These are phyloP conservation scores for Elymus sibiricus DNA, from an alignment of 176 grass and related monocot genomes.

Conservation along the genomic window DNA sequence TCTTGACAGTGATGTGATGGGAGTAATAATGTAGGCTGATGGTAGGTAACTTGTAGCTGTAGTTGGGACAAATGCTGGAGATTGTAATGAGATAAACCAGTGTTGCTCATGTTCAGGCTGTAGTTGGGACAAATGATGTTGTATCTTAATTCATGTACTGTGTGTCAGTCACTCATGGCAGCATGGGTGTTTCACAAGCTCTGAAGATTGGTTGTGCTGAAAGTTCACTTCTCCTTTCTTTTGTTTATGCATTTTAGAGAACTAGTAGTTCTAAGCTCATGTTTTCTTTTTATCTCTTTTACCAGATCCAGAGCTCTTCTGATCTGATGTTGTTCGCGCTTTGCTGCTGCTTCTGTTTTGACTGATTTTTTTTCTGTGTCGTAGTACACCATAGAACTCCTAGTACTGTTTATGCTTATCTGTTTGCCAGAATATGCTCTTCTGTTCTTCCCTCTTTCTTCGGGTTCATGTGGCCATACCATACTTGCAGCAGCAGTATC, in stretches of 20 bases:
- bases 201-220: background rate
- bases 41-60: constrained; percentile 3
- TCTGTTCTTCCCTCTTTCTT: too few species aligned
- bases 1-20: too few species aligned
- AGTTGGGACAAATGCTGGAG: background rate
- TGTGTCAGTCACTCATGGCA: background rate
- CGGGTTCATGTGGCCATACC: too few species aligned
- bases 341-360: background rate
- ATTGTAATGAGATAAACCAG: constrained; percentile 4
- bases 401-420: background rate
- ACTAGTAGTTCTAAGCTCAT: background rate
- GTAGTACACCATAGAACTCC: background rate
- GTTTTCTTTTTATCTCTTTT: background rate
- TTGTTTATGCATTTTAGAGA: background rate
- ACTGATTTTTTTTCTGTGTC: background rate
- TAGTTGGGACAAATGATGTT: constrained; percentile 10
- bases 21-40: too few species aligned
- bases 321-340: background rate
- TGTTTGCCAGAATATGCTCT: background rate
- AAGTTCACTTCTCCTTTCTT: background rate
- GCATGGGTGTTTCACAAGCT: background rate
- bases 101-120: constrained; percentile 23
- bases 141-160: constrained; percentile 10
- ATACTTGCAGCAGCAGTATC: too few species aligned
- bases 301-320: background rate